Evolutionary conservation across 2,329 filamentous ascomycete genomes (phyloP).

Genomic region (Juglanconis oblonga): DNA sequence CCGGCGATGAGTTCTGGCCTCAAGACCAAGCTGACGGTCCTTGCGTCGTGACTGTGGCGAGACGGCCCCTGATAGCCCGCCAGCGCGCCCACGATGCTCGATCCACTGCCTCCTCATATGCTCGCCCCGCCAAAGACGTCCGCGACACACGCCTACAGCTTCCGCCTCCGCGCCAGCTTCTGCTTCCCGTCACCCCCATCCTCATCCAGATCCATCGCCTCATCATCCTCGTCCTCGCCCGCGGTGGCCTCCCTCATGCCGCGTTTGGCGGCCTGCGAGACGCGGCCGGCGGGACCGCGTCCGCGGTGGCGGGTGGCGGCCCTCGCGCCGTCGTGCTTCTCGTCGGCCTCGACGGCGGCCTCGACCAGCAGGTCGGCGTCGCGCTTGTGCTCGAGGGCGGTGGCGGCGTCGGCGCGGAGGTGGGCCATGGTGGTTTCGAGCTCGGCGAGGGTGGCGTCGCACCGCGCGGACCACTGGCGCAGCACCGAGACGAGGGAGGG

Average conservation of each 20-base stretch:
- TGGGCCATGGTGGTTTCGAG: conserved; percentile 72
- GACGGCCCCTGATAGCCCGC: too few species aligned
- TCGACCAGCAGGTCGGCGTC: conserved; percentile 48
- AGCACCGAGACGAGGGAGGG: conserved; percentile 67
- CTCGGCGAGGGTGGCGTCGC: conserved; percentile 67
- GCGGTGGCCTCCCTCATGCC: conserved; percentile 37
- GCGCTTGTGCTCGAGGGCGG: conserved; percentile 48
- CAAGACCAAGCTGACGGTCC: too few species aligned
- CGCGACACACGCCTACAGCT: conserved; percentile 39
- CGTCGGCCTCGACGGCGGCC: conserved; percentile 45
- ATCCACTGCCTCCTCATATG: background rate
- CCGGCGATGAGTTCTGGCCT: too few species aligned
- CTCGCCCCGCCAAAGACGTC: background rate
- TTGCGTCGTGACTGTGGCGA: too few species aligned
- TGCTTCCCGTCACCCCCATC: conserved; percentile 48
- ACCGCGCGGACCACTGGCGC: conserved; percentile 74
- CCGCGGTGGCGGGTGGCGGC: conserved; percentile 6
- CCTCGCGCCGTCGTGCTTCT: conserved; percentile 21
- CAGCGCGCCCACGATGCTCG: background rate
- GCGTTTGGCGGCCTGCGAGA: conserved; percentile 22
- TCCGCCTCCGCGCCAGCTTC: conserved; percentile 52
- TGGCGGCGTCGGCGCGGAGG: conserved; percentile 58
- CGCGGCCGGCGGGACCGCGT: background rate
- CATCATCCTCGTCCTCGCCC: conserved; percentile 41
- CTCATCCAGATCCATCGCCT: conserved; percentile 55